These are phyloP conservation scores for Oryza glaberrima DNA, from an alignment of 176 grass and related monocot genomes.

Conservation along the genomic window DNA sequence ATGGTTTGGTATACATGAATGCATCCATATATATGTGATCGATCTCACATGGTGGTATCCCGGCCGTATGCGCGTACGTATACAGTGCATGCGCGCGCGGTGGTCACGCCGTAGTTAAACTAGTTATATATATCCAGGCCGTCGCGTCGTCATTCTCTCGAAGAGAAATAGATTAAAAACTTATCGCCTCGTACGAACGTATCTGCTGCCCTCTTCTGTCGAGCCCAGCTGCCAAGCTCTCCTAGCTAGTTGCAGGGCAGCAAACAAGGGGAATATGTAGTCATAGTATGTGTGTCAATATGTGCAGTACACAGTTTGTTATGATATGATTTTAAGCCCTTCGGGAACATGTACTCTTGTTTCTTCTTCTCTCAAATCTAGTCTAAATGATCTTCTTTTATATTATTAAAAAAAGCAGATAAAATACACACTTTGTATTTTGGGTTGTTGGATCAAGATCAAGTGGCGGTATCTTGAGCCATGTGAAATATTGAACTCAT, in stretches of 20 bases:
- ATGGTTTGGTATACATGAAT: too few relatives aligned
- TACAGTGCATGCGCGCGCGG: too few relatives aligned
- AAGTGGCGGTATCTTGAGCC: background rate
- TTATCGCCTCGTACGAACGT: background rate
- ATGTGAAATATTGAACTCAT: background rate
- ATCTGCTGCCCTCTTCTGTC: conserved; percentile 14
- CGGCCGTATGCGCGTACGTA: too few relatives aligned
- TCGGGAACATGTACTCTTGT: background rate
- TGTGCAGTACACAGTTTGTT: conserved; percentile 22
- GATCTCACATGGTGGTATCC: too few relatives aligned
- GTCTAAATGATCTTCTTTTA: too few relatives aligned
- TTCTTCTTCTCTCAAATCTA: background rate
- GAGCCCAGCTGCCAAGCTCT: conserved; percentile 8
- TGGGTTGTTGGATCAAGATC: background rate
- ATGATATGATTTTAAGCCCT: background rate
- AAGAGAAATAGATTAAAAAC: conserved; percentile 1
- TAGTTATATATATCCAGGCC: background rate
- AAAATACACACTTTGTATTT: background rate
- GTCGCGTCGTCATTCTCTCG: background rate
- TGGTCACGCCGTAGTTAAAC: too few relatives aligned
- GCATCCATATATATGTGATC: too few relatives aligned
- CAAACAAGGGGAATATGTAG: background rate
- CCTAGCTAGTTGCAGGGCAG: conserved; percentile 33
- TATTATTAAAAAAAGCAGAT: background rate
- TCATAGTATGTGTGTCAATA: too few relatives aligned